Conservation (phyloP, 2,329 filamentous ascomycete species). For the Chaetomium strumarium region DNA sequence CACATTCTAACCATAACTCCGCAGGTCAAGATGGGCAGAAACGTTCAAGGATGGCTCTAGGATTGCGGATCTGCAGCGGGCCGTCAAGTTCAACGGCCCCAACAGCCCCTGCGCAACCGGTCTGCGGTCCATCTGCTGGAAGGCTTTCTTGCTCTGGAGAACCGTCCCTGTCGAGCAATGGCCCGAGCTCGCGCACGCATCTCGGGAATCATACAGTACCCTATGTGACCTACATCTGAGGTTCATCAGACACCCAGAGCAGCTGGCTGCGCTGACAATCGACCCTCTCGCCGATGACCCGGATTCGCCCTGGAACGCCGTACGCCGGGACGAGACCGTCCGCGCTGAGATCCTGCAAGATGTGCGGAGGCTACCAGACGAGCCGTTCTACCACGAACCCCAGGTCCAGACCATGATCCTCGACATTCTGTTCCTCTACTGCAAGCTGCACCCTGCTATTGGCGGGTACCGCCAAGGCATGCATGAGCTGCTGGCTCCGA, state of each 20-base stretch:
- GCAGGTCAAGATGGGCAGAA: slow-evolving; percentile 61
- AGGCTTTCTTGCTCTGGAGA: slow-evolving; percentile 78
- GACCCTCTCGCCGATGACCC: slow-evolving; percentile 84
- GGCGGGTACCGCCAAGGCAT: slow-evolving; percentile 96
- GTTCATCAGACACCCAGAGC: slow-evolving; percentile 78
- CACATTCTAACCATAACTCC: background rate
- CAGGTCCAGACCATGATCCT: slow-evolving; percentile 74
- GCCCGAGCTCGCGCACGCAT: slow-evolving; percentile 60
- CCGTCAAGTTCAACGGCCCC: slow-evolving; percentile 55
- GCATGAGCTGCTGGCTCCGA: slow-evolving; percentile 90
- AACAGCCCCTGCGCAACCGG: slow-evolving; percentile 63
- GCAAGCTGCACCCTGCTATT: slow-evolving; percentile 80
- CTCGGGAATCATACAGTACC: slow-evolving; percentile 67
- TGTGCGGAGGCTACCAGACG: slow-evolving; percentile 88
- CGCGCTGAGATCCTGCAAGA: slow-evolving; percentile 90
- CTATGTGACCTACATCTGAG: slow-evolving; percentile 69
- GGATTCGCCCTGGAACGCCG: slow-evolving; percentile 86
- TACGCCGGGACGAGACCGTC: slow-evolving; percentile 76
- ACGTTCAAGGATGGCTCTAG: slow-evolving; percentile 53
- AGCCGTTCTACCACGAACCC: slow-evolving; percentile 78
- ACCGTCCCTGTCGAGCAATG: slow-evolving; percentile 60
- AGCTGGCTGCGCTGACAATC: slow-evolving; percentile 60
- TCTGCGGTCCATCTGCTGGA: slow-evolving; percentile 87
- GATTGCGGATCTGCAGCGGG: slow-evolving; percentile 56
- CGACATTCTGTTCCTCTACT: slow-evolving; percentile 89